phyloP scores from a whole-genome alignment of 305 asterid genomes.

The Fraxinus nigra region DNA sequence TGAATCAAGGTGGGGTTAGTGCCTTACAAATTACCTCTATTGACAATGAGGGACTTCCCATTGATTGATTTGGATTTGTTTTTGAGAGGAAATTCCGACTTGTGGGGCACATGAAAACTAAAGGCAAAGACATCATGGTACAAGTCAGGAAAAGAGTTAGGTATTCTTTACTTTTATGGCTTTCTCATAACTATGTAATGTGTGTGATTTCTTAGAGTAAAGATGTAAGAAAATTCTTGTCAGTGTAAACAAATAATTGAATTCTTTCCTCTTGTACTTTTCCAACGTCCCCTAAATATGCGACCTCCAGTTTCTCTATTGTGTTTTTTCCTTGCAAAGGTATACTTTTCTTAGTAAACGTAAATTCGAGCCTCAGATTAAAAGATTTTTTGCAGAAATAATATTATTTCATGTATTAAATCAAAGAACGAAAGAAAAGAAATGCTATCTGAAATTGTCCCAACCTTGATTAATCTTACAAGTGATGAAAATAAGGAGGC shows the following conservation, averaged over 20 bases:
- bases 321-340: neutral
- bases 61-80: neutral
- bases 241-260: neutral
- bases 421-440: neutral
- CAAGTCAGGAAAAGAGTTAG: neutral
- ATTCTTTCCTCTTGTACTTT: neutral
- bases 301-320: neutral
- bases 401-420: neutral
- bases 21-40: neutral
- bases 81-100: neutral
- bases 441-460: neutral
- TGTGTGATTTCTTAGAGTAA: neutral
- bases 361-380: neutral
- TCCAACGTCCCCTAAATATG: neutral
- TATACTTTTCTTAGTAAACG: neutral
- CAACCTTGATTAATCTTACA: constrained; percentile 1
- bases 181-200: neutral
- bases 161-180: neutral
- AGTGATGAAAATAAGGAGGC: neutral
- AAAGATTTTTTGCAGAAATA: neutral
- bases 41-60: neutral
- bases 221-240: neutral
- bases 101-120: neutral
- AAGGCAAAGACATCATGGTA: constrained; percentile 1
- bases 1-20: neutral